Evolutionary conservation across 495 filamentous ascomycete species (phyloP).

Genomic region (Penicillium roqueforti): DNA sequence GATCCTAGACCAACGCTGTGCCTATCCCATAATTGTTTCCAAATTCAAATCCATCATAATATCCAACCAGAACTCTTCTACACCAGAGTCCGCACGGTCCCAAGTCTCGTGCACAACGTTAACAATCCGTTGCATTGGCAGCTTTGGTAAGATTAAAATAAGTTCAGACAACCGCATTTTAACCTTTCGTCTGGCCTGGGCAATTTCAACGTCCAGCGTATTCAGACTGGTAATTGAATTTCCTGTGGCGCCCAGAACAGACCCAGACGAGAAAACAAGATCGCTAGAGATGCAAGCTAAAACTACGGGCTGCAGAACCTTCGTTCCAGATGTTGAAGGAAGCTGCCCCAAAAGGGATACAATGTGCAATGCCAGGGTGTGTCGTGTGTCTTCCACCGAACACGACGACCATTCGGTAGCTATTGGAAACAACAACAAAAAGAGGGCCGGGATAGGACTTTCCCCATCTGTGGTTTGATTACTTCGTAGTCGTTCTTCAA

Average conservation of each 20-base stretch:
- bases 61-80: slow-evolving; percentile 22
- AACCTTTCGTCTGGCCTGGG: slow-evolving; percentile 24
- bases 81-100: slow-evolving; percentile 21
- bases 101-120: slow-evolving; percentile 23
- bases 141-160: slow-evolving; percentile 22
- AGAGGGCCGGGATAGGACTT: slow-evolving; percentile 12
- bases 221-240: slow-evolving; percentile 21
- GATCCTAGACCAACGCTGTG: not conserved
- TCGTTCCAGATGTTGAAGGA: slow-evolving; percentile 22
- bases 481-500: slow-evolving; percentile 14
- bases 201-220: slow-evolving; percentile 26
- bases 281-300: slow-evolving; percentile 25
- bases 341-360: slow-evolving; percentile 26
- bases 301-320: slow-evolving; percentile 23
- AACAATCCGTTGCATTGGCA: slow-evolving; percentile 22
- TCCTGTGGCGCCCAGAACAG: slow-evolving; percentile 16
- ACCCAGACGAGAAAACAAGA: slow-evolving; percentile 23
- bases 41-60: slow-evolving; percentile 25
- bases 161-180: slow-evolving; percentile 24
- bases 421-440: slow-evolving; percentile 16
- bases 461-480: slow-evolving; percentile 10
- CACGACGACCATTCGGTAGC: not conserved
- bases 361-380: slow-evolving; percentile 21
- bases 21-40: slow-evolving; percentile 26
- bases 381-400: slow-evolving; percentile 16